Conservation (phyloP, 176 grass and related monocot species). For the Musa schizocarpa region DNA sequence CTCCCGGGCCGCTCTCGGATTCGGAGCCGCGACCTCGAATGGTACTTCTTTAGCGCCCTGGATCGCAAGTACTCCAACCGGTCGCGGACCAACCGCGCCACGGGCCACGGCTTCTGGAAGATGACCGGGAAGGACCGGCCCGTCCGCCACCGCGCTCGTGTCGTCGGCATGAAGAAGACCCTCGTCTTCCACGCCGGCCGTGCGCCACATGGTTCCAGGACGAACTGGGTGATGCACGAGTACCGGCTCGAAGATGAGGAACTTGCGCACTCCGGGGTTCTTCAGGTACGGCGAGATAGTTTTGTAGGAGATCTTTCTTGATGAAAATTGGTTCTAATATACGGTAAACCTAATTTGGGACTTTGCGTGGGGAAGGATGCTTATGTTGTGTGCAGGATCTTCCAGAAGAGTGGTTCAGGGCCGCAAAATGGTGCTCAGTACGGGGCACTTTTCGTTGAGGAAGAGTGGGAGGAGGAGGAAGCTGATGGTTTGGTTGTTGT, state of each 20-base stretch:
- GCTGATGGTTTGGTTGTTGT: slow-evolving; percentile 41
- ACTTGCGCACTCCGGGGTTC: too few relatives aligned
- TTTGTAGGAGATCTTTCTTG: neutral
- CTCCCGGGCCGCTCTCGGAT: slow-evolving; percentile 62
- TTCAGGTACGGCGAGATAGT: too few relatives aligned
- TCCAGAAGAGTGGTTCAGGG: slow-evolving; percentile 78
- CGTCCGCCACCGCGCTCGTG: slow-evolving; percentile 35
- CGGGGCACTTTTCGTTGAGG: slow-evolving; percentile 79
- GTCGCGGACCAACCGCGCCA: slow-evolving; percentile 72
- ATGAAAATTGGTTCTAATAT: too few relatives aligned
- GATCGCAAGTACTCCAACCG: slow-evolving; percentile 90
- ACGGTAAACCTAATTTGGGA: neutral
- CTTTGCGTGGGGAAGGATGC: slow-evolving; percentile 41
- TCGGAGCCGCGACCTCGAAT: slow-evolving; percentile 76
- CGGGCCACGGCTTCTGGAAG: slow-evolving; percentile 73
- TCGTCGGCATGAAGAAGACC: slow-evolving; percentile 96
- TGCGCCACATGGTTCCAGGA: slow-evolving; percentile 67
- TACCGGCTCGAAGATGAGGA: slow-evolving; percentile 71
- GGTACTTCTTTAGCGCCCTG: slow-evolving; percentile 96
- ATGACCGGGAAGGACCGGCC: slow-evolving; percentile 85
- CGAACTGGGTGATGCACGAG: slow-evolving; percentile 99
- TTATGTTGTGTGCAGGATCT: slow-evolving; percentile 87
- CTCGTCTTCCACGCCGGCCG: slow-evolving; percentile 79
- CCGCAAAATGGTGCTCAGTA: slow-evolving; percentile 89
- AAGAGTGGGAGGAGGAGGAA: slow-evolving; percentile 66